Conservation (phyloP, 1,284 basidiomycete genomes). For the Cutaneotrichosporon cutaneum region DNA sequence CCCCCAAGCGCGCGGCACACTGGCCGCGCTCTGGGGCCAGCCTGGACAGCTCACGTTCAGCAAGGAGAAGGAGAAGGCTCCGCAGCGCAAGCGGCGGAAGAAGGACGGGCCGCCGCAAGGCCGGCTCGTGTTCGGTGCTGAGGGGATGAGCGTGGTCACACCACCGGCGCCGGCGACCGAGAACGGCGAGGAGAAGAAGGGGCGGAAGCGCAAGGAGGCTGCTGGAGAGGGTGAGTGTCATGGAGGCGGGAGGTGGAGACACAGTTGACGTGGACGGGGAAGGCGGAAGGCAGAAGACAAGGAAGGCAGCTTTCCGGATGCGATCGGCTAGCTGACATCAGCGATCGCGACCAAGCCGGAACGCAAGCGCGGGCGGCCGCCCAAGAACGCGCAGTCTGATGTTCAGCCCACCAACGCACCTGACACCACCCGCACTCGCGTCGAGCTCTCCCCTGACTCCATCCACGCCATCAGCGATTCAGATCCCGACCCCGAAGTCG, state of each 20-base stretch:
- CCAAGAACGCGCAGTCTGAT: background rate
- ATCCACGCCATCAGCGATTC: background rate
- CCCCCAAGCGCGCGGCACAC: background rate
- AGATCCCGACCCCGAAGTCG: background rate
- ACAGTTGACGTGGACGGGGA: background rate
- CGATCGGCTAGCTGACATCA: background rate
- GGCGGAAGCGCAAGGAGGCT: slow-evolving; percentile 5
- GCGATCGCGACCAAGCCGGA: background rate
- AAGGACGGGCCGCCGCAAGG: slow-evolving; percentile 19
- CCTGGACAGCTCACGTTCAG: background rate
- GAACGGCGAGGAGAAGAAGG: background rate
- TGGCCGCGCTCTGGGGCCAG: slow-evolving; percentile 8
- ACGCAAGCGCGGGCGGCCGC: background rate
- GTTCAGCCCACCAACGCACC: background rate
- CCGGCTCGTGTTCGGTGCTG: slow-evolving; percentile 15
- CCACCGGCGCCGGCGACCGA: slow-evolving; percentile 10
- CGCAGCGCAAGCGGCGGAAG: slow-evolving; percentile 20
- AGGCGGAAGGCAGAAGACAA: background rate
- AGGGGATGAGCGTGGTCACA: slow-evolving; percentile 14
- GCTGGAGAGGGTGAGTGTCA: slow-evolving; percentile 7
- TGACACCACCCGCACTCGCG: background rate
- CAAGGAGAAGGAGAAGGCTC: background rate
- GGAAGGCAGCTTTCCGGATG: too few relatives aligned
- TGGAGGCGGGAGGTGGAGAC: background rate
- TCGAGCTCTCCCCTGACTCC: slow-evolving; percentile 4